Evolutionary conservation across 2,329 filamentous ascomycete genomes (phyloP), one percentile per base, ranked within the genome.

Genomic region (Penicillium sp.): DNA sequence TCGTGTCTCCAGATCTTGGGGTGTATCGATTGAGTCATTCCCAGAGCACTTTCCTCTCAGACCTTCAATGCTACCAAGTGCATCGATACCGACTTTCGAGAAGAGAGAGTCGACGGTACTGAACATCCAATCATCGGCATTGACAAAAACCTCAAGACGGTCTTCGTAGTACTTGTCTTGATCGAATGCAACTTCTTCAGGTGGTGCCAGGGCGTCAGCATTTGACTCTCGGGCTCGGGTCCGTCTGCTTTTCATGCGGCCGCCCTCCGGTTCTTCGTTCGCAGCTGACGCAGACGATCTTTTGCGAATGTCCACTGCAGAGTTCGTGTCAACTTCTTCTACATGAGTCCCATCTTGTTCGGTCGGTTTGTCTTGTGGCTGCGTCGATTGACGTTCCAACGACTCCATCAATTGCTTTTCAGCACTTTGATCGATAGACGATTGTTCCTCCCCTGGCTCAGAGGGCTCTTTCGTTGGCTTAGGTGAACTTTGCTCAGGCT

Each of bases 271-370:
- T 13, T 87, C 86, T 2, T 84, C 79, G 29, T 86, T 77, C 10
- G 82, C 83, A 49, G 84, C 82, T 21, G 82, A 83, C 51, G 86
- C 82, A 15, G 82, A 83, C 3, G 85, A 87, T 56, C 86, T 78
- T 70, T 88, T 88, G 21, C 85, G 79, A 23, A 75, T 75, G 5
- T 73, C 66, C 48, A 67, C 73, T n/a, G 76, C 70, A 48, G 62
- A 62, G 52, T 77, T 79, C 29, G 63, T 55, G 7, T 74, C 71
- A 5, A 59, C 48, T 12, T 69, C 71, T 15, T 75, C 72, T 4
- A 54, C 53, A 9, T 66, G 68, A 21, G 57, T 36, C 13, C 63
- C 59, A 10, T 70, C 67, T 47, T 68, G 65, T 36, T 61, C 64
- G n/a, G 53, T 58, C 7, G 58, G 29, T 29, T 42, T 43, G 25